Conservation (phyloP, 2,329 filamentous ascomycete genomes). For the Penicillium psychrosexuale region DNA sequence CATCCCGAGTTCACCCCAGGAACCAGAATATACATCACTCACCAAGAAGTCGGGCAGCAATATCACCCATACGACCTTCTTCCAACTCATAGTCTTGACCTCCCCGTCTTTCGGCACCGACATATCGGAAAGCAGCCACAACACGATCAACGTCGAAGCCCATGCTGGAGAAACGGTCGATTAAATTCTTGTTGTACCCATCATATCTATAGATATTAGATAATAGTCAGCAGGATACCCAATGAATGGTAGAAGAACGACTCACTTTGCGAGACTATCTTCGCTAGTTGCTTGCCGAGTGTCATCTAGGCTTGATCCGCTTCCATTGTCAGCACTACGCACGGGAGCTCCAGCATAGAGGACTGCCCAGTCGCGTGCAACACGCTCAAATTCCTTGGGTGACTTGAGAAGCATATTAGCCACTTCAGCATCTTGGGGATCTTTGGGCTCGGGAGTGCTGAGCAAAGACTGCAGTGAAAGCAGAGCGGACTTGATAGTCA, state of each 20-base stretch:
- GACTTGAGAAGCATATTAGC: constrained; percentile 82
- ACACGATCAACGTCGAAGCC: constrained; percentile 87
- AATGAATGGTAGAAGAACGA: background rate
- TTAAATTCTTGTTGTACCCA: constrained; percentile 79
- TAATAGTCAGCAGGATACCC: constrained; percentile 28
- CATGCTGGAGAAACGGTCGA: constrained; percentile 84
- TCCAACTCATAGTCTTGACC: constrained; percentile 84
- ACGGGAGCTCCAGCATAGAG: constrained; percentile 73
- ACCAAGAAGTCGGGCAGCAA: constrained; percentile 78
- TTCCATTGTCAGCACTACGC: constrained; percentile 53
- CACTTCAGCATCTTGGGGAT: constrained; percentile 94
- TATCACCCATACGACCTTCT: constrained; percentile 84
- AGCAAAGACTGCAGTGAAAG: constrained; percentile 91
- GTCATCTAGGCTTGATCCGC: constrained; percentile 53
- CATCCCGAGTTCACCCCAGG: background rate
- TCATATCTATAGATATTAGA: constrained; percentile 60
- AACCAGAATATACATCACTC: constrained; percentile 47
- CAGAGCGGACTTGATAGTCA: constrained; percentile 93
- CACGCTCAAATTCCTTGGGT: constrained; percentile 73
- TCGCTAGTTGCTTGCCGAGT: constrained; percentile 56
- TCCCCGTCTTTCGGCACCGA: constrained; percentile 74
- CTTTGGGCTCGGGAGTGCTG: constrained; percentile 88
- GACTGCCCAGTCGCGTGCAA: constrained; percentile 88
- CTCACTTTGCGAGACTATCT: constrained; percentile 56
- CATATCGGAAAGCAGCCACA: constrained; percentile 75